Evolutionary conservation across 176 grass and related monocot genomes (phyloP).

Genomic region (Aegilops tauschii): DNA sequence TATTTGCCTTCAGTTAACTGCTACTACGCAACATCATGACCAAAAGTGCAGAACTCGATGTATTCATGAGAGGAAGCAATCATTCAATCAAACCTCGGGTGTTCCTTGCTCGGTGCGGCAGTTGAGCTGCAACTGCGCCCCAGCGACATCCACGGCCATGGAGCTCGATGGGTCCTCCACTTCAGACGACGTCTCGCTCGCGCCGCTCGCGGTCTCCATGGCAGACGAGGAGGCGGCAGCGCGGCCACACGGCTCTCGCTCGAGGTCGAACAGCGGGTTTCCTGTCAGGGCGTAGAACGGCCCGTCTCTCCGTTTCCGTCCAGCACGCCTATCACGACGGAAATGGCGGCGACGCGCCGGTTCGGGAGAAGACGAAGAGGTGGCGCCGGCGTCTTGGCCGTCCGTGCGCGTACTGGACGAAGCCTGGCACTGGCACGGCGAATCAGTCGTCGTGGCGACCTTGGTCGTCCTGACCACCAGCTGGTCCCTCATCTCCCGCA

Average conservation of each 20-base stretch:
- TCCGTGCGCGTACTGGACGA: not conserved
- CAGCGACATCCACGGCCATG: not conserved
- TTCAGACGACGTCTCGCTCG: not conserved
- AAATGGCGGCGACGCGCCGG: not conserved
- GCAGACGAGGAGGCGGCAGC: not conserved
- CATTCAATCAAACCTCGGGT: not conserved
- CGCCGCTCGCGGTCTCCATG: not conserved
- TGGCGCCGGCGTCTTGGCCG: not conserved
- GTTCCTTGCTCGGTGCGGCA: not conserved
- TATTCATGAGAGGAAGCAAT: not conserved
- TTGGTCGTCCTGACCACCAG: not conserved
- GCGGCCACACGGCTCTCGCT: not conserved
- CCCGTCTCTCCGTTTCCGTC: not conserved
- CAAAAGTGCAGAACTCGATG: not conserved
- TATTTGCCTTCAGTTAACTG: not conserved
- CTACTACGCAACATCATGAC: not conserved
- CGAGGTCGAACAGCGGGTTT: not conserved
- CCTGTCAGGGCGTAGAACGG: not conserved
- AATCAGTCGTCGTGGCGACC: not conserved
- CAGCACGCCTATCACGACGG: not conserved
- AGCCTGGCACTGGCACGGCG: constrained; percentile 12
- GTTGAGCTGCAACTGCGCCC: not conserved
- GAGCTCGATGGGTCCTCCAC: not conserved
- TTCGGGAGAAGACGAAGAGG: not conserved
- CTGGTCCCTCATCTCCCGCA: constrained; percentile 43